Evolutionary conservation across 495 filamentous ascomycete genomes (phyloP).

Genomic region (Aspergillus homomorphus): DNA sequence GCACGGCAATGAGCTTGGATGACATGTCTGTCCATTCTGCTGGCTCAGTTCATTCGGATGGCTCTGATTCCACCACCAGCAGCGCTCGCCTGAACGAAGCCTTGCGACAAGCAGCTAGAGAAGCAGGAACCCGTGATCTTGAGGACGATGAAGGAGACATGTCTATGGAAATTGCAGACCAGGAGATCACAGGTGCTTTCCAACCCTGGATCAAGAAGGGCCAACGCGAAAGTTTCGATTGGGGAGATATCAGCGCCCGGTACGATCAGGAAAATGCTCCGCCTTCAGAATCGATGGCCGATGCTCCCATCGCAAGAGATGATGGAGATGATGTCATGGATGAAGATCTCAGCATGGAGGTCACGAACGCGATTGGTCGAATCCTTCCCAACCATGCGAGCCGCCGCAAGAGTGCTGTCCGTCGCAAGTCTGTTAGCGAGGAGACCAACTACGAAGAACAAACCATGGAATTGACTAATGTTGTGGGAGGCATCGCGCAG

Average conservation of each 20-base stretch:
- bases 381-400: conserved; percentile 58
- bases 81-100: conserved; percentile 70
- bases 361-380: conserved; percentile 77
- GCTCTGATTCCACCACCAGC: conserved; percentile 58
- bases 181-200: conserved; percentile 74
- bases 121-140: conserved; percentile 63
- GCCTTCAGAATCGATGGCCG: conserved; percentile 40
- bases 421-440: conserved; percentile 38
- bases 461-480: conserved; percentile 78
- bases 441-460: conserved; percentile 53
- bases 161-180: conserved; percentile 71
- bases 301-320: conserved; percentile 18
- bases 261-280: conserved; percentile 62
- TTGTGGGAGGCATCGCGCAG: conserved; percentile 61
- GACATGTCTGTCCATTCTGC: conserved; percentile 67
- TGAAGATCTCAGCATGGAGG: conserved; percentile 80
- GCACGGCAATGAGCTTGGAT: conserved; percentile 70
- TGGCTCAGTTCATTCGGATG: conserved; percentile 52
- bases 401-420: conserved; percentile 31
- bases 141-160: conserved; percentile 60
- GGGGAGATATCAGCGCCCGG: conserved; percentile 48
- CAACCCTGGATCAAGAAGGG: conserved; percentile 63
- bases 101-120: conserved; percentile 68
- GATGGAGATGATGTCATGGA: conserved; percentile 35
- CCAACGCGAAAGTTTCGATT: conserved; percentile 42